Conservation (phyloP, 2,329 filamentous ascomycete species). For the Diaporthe vaccinii region DNA sequence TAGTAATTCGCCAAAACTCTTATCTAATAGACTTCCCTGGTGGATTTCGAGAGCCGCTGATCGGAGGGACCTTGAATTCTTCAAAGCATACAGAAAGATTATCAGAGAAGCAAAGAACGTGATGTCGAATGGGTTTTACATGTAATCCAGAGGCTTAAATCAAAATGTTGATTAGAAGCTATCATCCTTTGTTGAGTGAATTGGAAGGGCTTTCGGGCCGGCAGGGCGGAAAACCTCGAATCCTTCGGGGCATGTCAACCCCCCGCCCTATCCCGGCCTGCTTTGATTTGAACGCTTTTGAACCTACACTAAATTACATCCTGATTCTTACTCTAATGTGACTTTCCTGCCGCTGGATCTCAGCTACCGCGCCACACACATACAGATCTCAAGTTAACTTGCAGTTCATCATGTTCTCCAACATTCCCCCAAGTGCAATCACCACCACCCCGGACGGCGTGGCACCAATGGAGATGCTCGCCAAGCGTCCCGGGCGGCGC, state of each 20-base stretch:
- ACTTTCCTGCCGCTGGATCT: background rate
- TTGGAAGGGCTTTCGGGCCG: background rate
- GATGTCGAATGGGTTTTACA: no score
- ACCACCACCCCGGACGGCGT: background rate
- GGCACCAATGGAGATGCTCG: constrained; percentile 18
- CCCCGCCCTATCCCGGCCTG: background rate
- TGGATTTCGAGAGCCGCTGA: no score
- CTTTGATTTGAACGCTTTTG: background rate
- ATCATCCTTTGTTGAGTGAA: background rate
- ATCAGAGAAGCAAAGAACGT: no score
- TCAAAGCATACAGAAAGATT: no score
- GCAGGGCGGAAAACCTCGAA: background rate
- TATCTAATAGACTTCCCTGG: no score
- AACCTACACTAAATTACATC: background rate
- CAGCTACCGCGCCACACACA: background rate
- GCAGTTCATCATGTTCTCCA: background rate
- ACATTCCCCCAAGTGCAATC: background rate
- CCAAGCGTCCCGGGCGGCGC: constrained; percentile 8
- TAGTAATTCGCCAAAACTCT: no score
- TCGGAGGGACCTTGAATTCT: no score
- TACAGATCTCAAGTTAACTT: background rate
- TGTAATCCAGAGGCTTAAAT: background rate
- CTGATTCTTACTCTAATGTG: background rate
- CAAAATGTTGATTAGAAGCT: no score
- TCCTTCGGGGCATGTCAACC: background rate